phyloP scores from a whole-genome alignment of 305 asterid genomes.

The Plantago coronopus region DNA sequence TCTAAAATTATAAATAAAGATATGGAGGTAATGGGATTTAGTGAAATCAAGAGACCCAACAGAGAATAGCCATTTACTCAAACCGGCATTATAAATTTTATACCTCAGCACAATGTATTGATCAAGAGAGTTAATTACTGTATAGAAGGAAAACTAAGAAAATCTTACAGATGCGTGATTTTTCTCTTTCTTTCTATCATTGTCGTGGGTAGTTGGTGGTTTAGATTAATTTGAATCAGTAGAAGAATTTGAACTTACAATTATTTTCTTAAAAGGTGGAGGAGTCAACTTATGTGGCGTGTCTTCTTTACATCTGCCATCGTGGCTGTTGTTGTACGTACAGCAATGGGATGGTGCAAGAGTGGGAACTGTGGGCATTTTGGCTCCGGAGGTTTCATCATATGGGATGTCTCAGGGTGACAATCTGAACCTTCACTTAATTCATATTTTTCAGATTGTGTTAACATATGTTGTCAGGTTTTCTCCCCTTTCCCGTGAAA shows the following conservation, averaged over 20 bases:
- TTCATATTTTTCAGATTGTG: conserved; percentile 20
- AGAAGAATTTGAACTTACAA: background rate
- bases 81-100: too few relatives aligned
- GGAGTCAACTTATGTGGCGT: conserved; percentile 99
- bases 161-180: too few relatives aligned
- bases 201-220: too few relatives aligned
- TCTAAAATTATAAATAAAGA: too few relatives aligned
- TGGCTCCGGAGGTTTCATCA: conserved; percentile 96
- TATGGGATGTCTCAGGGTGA: conserved; percentile 95
- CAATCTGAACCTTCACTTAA: conserved; percentile 29
- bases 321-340: conserved; percentile 92
- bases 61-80: too few relatives aligned
- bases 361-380: conserved; percentile 98
- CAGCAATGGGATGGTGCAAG: conserved; percentile 98
- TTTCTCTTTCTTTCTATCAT: too few relatives aligned
- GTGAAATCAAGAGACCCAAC: too few relatives aligned
- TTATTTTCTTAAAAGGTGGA: conserved; percentile 67
- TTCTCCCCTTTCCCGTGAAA: background rate
- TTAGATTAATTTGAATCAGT: conserved; percentile 4
- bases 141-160: too few relatives aligned
- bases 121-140: too few relatives aligned
- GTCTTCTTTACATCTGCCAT: conserved; percentile 97
- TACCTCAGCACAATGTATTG: too few relatives aligned
- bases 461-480: conserved; percentile 21
- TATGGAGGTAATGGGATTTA: too few relatives aligned